A percentile compares a stretch with the other conserved stretches of the same genome.
phyloP scores from a whole-genome alignment of 2,329 filamentous ascomycete genomes.

The Trichoderma oligosporum region DNA sequence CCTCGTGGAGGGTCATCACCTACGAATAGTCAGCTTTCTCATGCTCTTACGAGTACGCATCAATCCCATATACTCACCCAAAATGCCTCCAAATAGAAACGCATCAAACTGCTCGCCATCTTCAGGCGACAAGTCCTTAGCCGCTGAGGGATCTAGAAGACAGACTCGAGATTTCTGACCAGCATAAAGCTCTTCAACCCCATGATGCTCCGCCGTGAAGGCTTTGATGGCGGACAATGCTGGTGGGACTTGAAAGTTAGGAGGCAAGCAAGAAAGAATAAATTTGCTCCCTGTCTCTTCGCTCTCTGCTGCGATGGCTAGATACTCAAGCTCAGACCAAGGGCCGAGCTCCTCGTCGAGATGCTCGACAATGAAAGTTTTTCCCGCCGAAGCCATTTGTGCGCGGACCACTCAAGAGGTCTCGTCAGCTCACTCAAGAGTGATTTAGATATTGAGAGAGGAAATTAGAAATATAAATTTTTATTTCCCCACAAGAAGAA shows the following conservation, averaged over 20 bases:
- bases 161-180: slow-evolving; percentile 73
- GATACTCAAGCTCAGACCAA: slow-evolving; percentile 94
- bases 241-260: slow-evolving; percentile 61
- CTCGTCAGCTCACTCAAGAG: neutral
- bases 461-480: too few relatives aligned
- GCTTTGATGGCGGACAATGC: slow-evolving; percentile 53
- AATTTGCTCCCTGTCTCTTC: slow-evolving; percentile 64
- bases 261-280: slow-evolving; percentile 75
- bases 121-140: slow-evolving; percentile 74
- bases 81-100: slow-evolving; percentile 92
- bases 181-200: slow-evolving; percentile 80
- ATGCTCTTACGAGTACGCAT: neutral
- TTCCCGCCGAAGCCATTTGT: slow-evolving; percentile 42
- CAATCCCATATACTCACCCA: slow-evolving; percentile 58
- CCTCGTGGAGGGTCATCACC: slow-evolving; percentile 92
- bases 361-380: slow-evolving; percentile 93
- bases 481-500: neutral
- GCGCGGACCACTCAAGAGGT: neutral
- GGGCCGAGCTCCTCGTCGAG: slow-evolving; percentile 89
- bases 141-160: slow-evolving; percentile 80
- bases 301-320: slow-evolving; percentile 79
- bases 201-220: slow-evolving; percentile 68
- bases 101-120: slow-evolving; percentile 82
- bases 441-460: neutral
- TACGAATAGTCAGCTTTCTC: slow-evolving; percentile 36